Conservation (phyloP, 1,284 basidiomycete species). For the Trichosporon asahii region DNA sequence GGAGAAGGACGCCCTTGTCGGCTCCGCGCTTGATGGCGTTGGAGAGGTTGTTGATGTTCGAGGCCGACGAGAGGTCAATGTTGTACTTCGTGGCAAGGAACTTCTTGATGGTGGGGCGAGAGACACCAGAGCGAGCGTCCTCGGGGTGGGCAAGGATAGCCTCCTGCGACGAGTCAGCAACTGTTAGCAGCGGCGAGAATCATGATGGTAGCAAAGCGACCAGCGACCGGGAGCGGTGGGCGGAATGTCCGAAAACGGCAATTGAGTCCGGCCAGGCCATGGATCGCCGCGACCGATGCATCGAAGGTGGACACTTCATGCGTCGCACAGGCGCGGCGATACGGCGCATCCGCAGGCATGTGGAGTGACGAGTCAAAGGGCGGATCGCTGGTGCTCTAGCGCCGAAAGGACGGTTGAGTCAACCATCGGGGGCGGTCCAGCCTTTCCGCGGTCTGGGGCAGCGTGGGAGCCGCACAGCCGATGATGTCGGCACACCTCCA, state of each 20-base stretch:
- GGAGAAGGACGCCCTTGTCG: slow-evolving; percentile 72
- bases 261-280: slow-evolving; percentile 17
- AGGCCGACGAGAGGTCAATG: slow-evolving; percentile 65
- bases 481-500: neutral
- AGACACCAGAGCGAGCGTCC: slow-evolving; percentile 78
- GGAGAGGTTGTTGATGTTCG: slow-evolving; percentile 74
- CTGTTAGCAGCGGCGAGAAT: neutral
- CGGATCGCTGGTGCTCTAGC: neutral
- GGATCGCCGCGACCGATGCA: slow-evolving; percentile 7
- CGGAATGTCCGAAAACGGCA: slow-evolving; percentile 36
- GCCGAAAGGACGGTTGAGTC: slow-evolving; percentile 7
- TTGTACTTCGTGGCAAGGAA: slow-evolving; percentile 74
- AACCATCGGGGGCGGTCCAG: neutral
- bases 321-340: neutral
- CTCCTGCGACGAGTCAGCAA: slow-evolving; percentile 55
- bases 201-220: neutral
- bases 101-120: slow-evolving; percentile 91
- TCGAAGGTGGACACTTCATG: neutral
- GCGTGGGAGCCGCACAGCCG: slow-evolving; percentile 2
- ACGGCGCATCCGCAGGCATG: neutral
- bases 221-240: neutral
- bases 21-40: slow-evolving; percentile 75
- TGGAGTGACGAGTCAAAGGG: neutral
- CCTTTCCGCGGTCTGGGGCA: slow-evolving; percentile 1
- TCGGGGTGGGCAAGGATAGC: slow-evolving; percentile 72